Conservation (phyloP, 169 alveolate genomes). For the Babesia divergens region DNA sequence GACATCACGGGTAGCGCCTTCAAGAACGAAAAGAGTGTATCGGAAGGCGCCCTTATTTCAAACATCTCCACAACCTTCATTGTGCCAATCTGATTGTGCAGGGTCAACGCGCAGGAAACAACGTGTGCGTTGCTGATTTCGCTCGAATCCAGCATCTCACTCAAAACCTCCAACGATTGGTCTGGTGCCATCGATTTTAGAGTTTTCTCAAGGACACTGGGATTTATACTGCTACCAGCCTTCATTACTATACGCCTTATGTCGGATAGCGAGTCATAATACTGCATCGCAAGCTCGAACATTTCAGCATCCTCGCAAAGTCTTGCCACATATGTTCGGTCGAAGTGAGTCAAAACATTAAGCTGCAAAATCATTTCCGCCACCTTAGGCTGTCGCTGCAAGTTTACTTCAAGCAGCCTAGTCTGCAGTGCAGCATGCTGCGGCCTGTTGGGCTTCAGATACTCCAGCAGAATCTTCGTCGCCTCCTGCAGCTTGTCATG, state of each 20-base stretch:
- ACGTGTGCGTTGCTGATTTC: slow-evolving; percentile 60
- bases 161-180: slow-evolving; percentile 41
- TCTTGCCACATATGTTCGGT: slow-evolving; percentile 92
- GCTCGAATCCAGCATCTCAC: slow-evolving; percentile 65
- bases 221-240: slow-evolving; percentile 77
- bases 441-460: slow-evolving; percentile 92
- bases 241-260: slow-evolving; percentile 75
- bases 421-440: slow-evolving; percentile 98
- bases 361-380: slow-evolving; percentile 95
- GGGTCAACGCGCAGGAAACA: slow-evolving; percentile 62
- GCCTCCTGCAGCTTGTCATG: slow-evolving; percentile 91
- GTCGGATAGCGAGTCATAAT: slow-evolving; percentile 39
- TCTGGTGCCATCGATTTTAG: slow-evolving; percentile 84
- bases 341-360: slow-evolving; percentile 95
- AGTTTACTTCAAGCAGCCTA: slow-evolving; percentile 93
- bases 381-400: slow-evolving; percentile 87
- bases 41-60: slow-evolving; percentile 54
- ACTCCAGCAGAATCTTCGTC: slow-evolving; percentile 96
- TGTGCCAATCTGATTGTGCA: slow-evolving; percentile 70
- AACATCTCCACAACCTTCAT: slow-evolving; percentile 63
- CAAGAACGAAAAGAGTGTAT: slow-evolving; percentile 48
- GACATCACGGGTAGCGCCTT: slow-evolving; percentile 43
- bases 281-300: slow-evolving; percentile 94
- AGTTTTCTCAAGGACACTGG: slow-evolving; percentile 72
- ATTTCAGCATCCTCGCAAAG: slow-evolving; percentile 97